Evolutionary conservation across 2,329 filamentous ascomycete species (phyloP).

Genomic region (Aspergillus sp.): DNA sequence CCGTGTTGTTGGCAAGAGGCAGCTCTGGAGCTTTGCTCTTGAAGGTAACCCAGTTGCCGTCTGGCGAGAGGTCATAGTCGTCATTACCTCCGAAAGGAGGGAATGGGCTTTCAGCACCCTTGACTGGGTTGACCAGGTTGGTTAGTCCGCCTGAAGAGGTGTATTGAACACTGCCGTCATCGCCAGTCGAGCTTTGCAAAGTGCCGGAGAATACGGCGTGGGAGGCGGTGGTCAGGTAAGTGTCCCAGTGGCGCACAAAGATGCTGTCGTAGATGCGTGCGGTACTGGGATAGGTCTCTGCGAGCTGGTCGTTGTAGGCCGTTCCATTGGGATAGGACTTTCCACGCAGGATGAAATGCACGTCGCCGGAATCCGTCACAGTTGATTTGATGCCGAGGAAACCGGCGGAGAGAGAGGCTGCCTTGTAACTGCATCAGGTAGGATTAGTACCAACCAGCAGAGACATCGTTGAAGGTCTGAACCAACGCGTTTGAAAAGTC

Average conservation of each 20-base stretch:
- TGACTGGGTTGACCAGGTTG: conserved; percentile 42
- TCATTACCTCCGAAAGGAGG: conserved; percentile 73
- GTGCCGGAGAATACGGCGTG: conserved; percentile 73
- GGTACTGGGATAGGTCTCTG: conserved; percentile 61
- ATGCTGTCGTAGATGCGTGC: conserved; percentile 73
- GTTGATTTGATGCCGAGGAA: conserved; percentile 44
- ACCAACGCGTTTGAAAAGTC: conserved; percentile 37
- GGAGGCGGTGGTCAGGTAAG: conserved; percentile 68
- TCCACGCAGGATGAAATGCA: conserved; percentile 58
- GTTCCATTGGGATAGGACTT: conserved; percentile 68
- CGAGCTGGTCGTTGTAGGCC: conserved; percentile 66
- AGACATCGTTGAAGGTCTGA: too few relatives aligned
- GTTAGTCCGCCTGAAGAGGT: conserved; percentile 58
- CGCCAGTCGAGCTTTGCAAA: conserved; percentile 40
- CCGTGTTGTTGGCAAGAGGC: conserved; percentile 64
- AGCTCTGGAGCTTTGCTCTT: conserved; percentile 47
- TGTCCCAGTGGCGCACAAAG: conserved; percentile 82
- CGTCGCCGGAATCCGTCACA: conserved; percentile 42
- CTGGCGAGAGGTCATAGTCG: conserved; percentile 69
- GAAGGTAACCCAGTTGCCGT: conserved; percentile 44
- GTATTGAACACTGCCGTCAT: conserved; percentile 40
- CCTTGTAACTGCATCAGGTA: conserved; percentile 35
- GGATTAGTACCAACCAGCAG: not conserved
- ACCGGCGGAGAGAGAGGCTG: conserved; percentile 39
- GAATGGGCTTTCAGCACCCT: conserved; percentile 48